Conservation (phyloP, 164 flowering plant genomes). For the Annona cherimola region DNA sequence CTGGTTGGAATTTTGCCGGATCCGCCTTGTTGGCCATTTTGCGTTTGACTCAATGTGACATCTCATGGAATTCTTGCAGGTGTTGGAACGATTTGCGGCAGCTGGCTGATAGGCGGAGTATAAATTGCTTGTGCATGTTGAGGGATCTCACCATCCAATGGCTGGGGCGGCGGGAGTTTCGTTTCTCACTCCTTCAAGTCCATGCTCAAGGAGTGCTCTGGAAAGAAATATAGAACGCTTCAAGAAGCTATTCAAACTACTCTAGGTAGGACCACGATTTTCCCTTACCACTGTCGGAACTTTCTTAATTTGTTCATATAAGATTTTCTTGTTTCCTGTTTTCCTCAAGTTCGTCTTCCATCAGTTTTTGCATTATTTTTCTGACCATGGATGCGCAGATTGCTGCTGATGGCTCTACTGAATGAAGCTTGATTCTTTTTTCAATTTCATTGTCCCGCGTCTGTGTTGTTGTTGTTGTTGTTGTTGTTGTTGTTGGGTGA, state of each 20-base stretch:
- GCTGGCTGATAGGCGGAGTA: not conserved
- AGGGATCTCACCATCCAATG: slow-evolving; percentile 28
- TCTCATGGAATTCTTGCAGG: not conserved
- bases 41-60: not conserved
- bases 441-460: too few relatives aligned
- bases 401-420: too few relatives aligned
- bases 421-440: too few relatives aligned
- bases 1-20: not conserved
- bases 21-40: not conserved
- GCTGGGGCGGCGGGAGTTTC: slow-evolving; percentile 87
- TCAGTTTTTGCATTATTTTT: too few relatives aligned
- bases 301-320: too few relatives aligned
- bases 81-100: not conserved
- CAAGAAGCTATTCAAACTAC: slow-evolving; percentile 67
- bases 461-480: too few relatives aligned
- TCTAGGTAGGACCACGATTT: slow-evolving; percentile 37
- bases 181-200: slow-evolving; percentile 75
- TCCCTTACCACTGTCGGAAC: not conserved
- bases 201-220: slow-evolving; percentile 83
- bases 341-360: too few relatives aligned
- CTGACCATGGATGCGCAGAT: too few relatives aligned
- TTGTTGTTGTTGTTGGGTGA: too few relatives aligned
- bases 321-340: too few relatives aligned
- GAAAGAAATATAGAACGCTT: slow-evolving; percentile 62
- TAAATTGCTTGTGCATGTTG: not conserved